Evolutionary conservation across 2,329 filamentous ascomycete genomes (phyloP), one percentile per base, ranked within the genome.

Genomic region (Juglanconis oblonga): DNA sequence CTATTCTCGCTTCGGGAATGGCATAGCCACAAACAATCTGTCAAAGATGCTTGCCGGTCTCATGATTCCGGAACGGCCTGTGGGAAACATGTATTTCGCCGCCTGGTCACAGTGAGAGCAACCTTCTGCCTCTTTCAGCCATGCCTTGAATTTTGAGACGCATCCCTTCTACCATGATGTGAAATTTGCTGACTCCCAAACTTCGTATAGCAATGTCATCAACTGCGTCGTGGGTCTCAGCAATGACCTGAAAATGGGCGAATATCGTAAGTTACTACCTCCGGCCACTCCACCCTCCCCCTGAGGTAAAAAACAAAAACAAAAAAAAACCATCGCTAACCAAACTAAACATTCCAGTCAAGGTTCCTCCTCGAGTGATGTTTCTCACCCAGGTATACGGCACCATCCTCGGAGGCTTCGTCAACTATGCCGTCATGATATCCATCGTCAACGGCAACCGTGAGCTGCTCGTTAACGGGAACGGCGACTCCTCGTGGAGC

Each of bases 21-120:
- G 83, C 11, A 84, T 85, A 38, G 80, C 81, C 7, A 85, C 82
- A 2, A 85, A 85, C 66, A 83, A 85, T 58, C 61, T 86, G 44
- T 84, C 81, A 24, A 84, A 84, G 64, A 82, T 84, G 81, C 61
- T 85, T 52, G 82, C 77, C 0, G 82, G 82, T 54, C 71, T 83
- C 3, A 70, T 81, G 59, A 64, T 83, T 2, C 81, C 81, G 1
- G 78, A 75, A 1, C 76, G 77, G 1, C 81, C 81, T 0, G 65
- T 84, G 4, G 81, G 80, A 2, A 84, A 84, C 68, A 81, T 84
- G 79, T 84, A 84, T 68, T 84, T 84, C 66, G 79, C 82, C 7
- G 78, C 78, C 10, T 85, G 81, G 81, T 85, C 81, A 1, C 83
- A 86, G 69, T 82, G 79, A 42, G 79, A 24, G 24, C 24, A 24